A percentile compares a stretch with the other conserved stretches of the same genome.
Conservation (phyloP, 345 rosid species). For the Salix arbutifolia region DNA sequence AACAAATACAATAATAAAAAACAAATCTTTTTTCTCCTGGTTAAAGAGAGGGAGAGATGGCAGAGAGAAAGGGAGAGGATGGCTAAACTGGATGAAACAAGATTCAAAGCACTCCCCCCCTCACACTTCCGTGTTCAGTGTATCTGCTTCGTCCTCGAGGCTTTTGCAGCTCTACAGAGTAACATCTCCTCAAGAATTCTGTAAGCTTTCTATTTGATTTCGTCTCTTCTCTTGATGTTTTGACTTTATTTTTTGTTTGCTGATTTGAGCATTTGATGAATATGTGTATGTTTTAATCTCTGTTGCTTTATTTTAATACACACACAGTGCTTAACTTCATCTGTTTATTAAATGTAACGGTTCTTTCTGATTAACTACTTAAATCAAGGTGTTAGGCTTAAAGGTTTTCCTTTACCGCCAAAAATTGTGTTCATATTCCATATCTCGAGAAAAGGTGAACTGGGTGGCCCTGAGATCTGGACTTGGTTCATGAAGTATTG, state of each 20-base stretch:
- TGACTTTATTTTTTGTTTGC: background rate
- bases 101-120: background rate
- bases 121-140: background rate
- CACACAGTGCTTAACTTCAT: constrained; percentile 3
- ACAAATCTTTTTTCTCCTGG: background rate
- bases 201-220: constrained; percentile 17
- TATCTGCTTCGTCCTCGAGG: constrained; percentile 16
- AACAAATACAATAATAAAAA: background rate
- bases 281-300: background rate
- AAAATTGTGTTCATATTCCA: background rate
- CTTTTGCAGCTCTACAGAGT: constrained; percentile 2
- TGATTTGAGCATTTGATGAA: constrained; percentile 10
- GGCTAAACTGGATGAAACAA: background rate
- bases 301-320: background rate
- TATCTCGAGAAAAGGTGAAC: background rate
- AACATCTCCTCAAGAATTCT: background rate
- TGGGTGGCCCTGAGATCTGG: constrained; percentile 7
- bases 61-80: constrained; percentile 8
- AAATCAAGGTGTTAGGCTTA: background rate
- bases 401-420: background rate
- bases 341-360: background rate
- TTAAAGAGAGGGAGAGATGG: background rate
- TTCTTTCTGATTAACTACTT: background rate
- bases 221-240: background rate
- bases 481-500: background rate